Conservation (phyloP, 352 stramenopile species). For the Globisporangium spiculum region DNA sequence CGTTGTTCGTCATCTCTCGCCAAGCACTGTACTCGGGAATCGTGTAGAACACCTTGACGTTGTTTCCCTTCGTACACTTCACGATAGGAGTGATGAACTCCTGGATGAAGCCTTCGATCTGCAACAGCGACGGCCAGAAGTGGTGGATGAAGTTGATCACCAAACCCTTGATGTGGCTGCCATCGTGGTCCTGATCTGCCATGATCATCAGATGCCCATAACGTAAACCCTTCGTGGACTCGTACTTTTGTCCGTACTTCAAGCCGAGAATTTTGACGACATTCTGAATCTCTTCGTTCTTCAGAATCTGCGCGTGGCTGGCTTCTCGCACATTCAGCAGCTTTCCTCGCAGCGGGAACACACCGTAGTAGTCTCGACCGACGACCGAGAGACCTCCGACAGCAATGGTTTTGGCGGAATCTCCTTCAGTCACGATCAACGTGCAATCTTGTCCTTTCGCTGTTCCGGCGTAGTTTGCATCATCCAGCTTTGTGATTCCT, state of each 20-base stretch:
- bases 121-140: slow-evolving; percentile 97
- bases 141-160: slow-evolving; percentile 99
- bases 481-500: slow-evolving; percentile 96
- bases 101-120: slow-evolving; percentile 87
- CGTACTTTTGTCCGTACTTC: slow-evolving; percentile 94
- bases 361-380: slow-evolving; percentile 95
- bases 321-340: slow-evolving; percentile 99
- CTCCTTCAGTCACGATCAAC: slow-evolving; percentile 98
- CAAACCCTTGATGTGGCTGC: slow-evolving; percentile 98
- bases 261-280: slow-evolving; percentile 97
- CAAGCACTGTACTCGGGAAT: slow-evolving; percentile 96
- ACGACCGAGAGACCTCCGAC: slow-evolving; percentile 96
- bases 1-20: slow-evolving; percentile 84
- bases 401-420: slow-evolving; percentile 97
- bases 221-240: slow-evolving; percentile 83
- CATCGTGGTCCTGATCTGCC: slow-evolving; percentile 99
- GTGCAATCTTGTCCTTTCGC: slow-evolving; percentile 92
- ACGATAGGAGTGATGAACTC: slow-evolving; percentile 98
- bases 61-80: slow-evolving; percentile 92
- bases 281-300: slow-evolving; percentile 98
- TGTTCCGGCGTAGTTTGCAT: slow-evolving; percentile 95
- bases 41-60: slow-evolving; percentile 93
- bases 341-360: slow-evolving; percentile 98
- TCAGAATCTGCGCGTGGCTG: slow-evolving; percentile 93
- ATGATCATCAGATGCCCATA: slow-evolving; percentile 99